A percentile compares a stretch with the other conserved stretches of the same genome.
Conservation (phyloP, 306 rosid species). For the Vigna trinervia region DNA sequence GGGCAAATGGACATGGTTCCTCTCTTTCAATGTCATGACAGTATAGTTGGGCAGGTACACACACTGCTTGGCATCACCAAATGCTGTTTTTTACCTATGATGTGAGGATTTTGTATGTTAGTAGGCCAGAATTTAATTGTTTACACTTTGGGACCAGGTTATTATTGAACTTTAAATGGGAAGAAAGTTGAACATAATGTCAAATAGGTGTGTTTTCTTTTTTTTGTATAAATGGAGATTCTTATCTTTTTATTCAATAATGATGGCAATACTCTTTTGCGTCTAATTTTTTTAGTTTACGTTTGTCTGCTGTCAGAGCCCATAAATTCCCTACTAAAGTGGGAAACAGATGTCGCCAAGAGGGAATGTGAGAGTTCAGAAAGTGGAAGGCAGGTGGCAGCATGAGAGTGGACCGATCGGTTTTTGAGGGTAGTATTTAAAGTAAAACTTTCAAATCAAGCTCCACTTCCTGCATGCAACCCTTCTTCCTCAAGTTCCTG, state of each 20-base stretch:
- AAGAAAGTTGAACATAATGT: constrained; percentile 58
- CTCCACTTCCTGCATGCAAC: too few relatives aligned
- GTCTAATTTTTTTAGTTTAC: neutral
- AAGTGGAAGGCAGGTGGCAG: too few relatives aligned
- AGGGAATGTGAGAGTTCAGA: too few relatives aligned
- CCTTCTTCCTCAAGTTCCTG: too few relatives aligned
- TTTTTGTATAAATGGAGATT: neutral
- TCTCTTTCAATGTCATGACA: constrained; percentile 50
- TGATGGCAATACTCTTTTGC: neutral
- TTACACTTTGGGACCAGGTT: constrained; percentile 43
- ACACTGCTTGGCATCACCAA: constrained; percentile 13
- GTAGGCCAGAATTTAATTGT: constrained; percentile 19
- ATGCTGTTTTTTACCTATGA: neutral
- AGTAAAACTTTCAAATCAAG: too few relatives aligned
- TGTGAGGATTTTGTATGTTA: constrained; percentile 28
- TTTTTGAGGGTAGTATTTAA: too few relatives aligned
- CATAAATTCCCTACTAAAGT: too few relatives aligned
- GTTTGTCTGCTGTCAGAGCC: neutral
- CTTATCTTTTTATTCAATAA: neutral
- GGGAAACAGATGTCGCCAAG: too few relatives aligned
- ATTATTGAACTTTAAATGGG: constrained; percentile 50
- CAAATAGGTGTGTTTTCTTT: constrained; percentile 54
- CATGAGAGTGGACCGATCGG: too few relatives aligned
- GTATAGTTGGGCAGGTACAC: constrained; percentile 51
- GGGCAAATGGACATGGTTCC: constrained; percentile 45